Evolutionary conservation across 2,329 filamentous ascomycete genomes (phyloP), one percentile per base, ranked within the genome.

Genomic region (Aspergillus melleus): DNA sequence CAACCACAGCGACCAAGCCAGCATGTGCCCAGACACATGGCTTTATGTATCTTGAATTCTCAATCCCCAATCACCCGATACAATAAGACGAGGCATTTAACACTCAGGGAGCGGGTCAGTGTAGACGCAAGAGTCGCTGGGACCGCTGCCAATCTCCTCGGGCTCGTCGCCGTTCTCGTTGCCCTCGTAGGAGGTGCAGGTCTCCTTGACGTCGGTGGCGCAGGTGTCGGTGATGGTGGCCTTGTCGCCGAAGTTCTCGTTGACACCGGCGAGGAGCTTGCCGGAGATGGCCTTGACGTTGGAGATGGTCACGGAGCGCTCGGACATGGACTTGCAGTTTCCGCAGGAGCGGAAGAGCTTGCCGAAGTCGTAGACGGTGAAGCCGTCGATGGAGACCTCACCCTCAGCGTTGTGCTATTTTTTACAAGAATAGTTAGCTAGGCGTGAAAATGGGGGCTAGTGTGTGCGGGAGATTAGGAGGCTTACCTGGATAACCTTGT

Each of bases 281-380:
- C 72, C 68, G 5, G 60, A 57, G 16, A 66, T 65, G 60, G 78
- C 78, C 46, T 65, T 72, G 60, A 75, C 63, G 60, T 66, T 67
- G 59, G 66, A 59, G 61, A 77, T 59, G 46, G 68, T 66, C 52
- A 75, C 68, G 54, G 69, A 65, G 51, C 73, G 74, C 52, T 69
- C 68, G 66, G 68, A 59, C 66, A 64, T 65, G 60, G 67, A 65
- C 58, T 66, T 68, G 70, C 77, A 81, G 72, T 77, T 77, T n/a
- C 80, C 80, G 68, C 80, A 83, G 51, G 75, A 74, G 60, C 80
- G 78, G 73, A 80, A 81, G 52, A 82, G 65, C 69, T 78, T 78
- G 61, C 76, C 76, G 49, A 76, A 72, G 67, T 79, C 70, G 49
- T 73, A 70, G 30, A 74, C 73, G 32, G 72, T 74, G 66, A 77